phyloP scores from a whole-genome alignment of 2,329 filamentous ascomycete genomes.

The Botryosphaeria dothidea region DNA sequence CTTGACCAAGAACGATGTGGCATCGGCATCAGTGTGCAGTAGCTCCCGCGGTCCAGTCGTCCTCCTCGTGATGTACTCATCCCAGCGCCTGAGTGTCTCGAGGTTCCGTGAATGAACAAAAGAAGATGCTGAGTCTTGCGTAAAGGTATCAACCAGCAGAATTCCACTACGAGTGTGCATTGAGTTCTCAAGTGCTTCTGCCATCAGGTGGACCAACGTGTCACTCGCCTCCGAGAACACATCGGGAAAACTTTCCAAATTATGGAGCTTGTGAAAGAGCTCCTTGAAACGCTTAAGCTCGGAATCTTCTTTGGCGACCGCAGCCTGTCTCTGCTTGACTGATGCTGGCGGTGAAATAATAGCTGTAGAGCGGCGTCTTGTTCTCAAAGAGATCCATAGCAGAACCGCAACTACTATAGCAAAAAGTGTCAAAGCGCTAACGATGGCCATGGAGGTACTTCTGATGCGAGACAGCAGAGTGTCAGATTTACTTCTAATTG shows the following conservation, averaged over 20 bases:
- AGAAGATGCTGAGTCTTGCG: constrained; percentile 20
- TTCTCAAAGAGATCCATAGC: too few species aligned
- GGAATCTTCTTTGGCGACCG: not conserved
- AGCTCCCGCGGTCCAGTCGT: constrained; percentile 37
- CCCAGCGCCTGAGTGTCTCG: constrained; percentile 33
- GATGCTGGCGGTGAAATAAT: too few species aligned
- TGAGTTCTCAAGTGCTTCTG: constrained; percentile 32
- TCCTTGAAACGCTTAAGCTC: constrained; percentile 25
- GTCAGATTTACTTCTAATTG: too few species aligned
- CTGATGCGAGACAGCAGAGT: too few species aligned
- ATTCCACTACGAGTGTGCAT: constrained; percentile 27
- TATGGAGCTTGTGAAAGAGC: constrained; percentile 45
- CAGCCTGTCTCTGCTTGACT: too few species aligned
- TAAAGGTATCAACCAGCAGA: constrained; percentile 34
- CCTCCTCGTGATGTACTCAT: constrained; percentile 37
- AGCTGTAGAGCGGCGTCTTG: too few species aligned
- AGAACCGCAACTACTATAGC: too few species aligned
- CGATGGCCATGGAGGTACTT: too few species aligned
- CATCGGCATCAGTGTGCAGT: constrained; percentile 36
- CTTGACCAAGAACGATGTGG: constrained; percentile 43
- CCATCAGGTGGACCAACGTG: constrained; percentile 37
- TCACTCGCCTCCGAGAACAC: constrained; percentile 36
- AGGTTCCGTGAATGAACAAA: constrained; percentile 38
- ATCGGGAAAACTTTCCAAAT: constrained; percentile 40
- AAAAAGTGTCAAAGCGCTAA: too few species aligned